Base-by-base conservation (phyloP, 352 stramenopile genomes). In the Aphanomyces euteiches region DNA sequence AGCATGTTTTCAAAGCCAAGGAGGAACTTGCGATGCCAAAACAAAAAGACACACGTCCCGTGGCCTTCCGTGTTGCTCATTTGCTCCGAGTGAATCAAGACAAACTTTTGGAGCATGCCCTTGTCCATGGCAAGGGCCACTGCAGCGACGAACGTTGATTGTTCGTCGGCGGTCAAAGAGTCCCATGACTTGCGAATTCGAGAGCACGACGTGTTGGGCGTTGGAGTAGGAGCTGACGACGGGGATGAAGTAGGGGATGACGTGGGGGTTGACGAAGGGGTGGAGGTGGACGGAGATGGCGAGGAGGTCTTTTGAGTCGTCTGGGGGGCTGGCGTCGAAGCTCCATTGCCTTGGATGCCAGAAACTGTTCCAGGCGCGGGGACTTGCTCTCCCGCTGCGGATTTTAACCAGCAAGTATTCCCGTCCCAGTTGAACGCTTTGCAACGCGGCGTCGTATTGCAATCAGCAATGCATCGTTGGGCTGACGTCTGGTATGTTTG, bases 51-150 rank as follows among this genome's bases (percentile, higher is more conserved):
- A 38, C 72, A 74, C 13, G 74, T 72, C 48, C 54, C 43, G 53
- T 89, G 79, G 6, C 79, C 82, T 28, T 86, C 73, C 57, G 70
- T 76, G 48, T 84, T 75, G 7, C 79, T 87, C 57, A 75, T 74
- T 75, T 83, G 81, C 48, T 89, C 82, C 1, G 75, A 84, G 75
- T 89, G 81, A 57, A 89, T 84, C 64, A 82, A 76, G 38, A 87
- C 54, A 66, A 87, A 87, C 69, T 86, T 84, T 56, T 82, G 79
- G 72, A 85, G 86, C 4, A 72, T 74, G 6, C 82, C 82, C 0
- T 74, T 82, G 57, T 85, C 78, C 80, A 89, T 89, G 5, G 80
- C 67, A 8, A 75, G 65, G 6, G 74, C 72, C 4, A 89, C 13
- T 6, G 82, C 82, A 38, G 68, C 63, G 53, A 82, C 78, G 72